Evolutionary conservation across 2,329 filamentous ascomycete species (phyloP).

Genomic region (Verticillium longisporum): DNA sequence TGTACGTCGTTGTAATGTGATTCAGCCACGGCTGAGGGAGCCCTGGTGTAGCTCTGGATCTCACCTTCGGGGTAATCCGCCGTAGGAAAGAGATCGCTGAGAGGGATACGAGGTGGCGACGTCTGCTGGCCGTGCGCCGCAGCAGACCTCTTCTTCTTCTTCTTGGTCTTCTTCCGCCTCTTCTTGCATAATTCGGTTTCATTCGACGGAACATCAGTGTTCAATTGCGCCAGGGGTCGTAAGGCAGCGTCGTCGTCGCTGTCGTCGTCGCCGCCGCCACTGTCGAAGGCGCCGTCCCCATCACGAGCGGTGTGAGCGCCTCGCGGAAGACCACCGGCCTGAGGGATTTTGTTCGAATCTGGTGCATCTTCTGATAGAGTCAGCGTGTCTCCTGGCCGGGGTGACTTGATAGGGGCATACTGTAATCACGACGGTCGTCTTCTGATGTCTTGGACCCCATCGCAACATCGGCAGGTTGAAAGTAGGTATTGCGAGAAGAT

Average conservation of each 20-base stretch:
- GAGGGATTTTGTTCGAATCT: constrained; percentile 11
- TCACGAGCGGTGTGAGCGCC: constrained; percentile 31
- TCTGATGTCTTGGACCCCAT: constrained; percentile 34
- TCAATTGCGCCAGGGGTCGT: background rate
- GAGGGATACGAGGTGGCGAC: constrained; percentile 23
- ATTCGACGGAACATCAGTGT: background rate
- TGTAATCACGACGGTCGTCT: constrained; percentile 23
- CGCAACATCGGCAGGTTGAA: constrained; percentile 14
- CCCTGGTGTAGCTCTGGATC: constrained; percentile 14
- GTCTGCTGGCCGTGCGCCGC: constrained; percentile 15
- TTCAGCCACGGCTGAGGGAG: constrained; percentile 15
- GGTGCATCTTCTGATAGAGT: constrained; percentile 12
- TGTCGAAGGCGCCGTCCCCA: constrained; percentile 32
- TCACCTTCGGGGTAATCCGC: constrained; percentile 22
- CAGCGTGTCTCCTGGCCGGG: constrained; percentile 11
- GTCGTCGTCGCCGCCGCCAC: constrained; percentile 20
- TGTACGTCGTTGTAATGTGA: constrained; percentile 14
- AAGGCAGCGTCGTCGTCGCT: constrained; percentile 18
- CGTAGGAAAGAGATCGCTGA: constrained; percentile 20
- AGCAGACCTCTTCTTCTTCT: constrained; percentile 13
- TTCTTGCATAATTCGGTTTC: background rate
- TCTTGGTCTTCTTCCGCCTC: constrained; percentile 11
- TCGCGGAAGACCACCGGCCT: constrained; percentile 31
- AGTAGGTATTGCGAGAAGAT: background rate
- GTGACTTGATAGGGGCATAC: constrained; percentile 14